Base-by-base conservation (phyloP, 1,139 yeast genomes). In the Zhuliangozyma blackwelliae region DNA sequence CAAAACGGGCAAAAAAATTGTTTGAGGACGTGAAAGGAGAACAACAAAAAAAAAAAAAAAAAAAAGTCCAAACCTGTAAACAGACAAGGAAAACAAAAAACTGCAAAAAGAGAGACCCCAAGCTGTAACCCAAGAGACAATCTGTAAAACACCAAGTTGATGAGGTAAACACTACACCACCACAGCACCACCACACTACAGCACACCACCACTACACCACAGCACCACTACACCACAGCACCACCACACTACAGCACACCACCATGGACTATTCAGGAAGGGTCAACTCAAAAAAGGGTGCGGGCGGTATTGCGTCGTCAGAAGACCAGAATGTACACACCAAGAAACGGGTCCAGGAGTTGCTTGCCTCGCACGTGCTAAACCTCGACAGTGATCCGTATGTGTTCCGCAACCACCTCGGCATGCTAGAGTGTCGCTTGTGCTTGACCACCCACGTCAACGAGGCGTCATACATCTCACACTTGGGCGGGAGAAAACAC, bases 401-500 rank as follows among this genome's bases (percentile, higher is more conserved):
- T 57, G 84, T 85, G 12, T 75, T 79, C 57, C 72, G 77, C 46
- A 86, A 84, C 54, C 88, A 82, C 50, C 59, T 81, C 16, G 96
- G 96, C 2, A 61, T 78, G 33, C 64, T 82, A 25, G 96, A 87
- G 52, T 88, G 96, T 55, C 69, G 75, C 32, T 65, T 87, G 25
- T 88, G 96, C 54, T 59, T 79, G 25, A 87, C 96, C 1, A 72
- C 84, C 0, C 96, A 87, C 57, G 67, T 73, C 22, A 76, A 79
- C 25, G 90, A 83, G 43, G 75, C 86, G n/a, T 80, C 89, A 7
- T 88, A 85, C 51, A 65, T 87, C 12, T 72, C 89, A 2, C 96
- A 88, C 51, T 71, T 89, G 4, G 84, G 87, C 33, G 96, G 95
- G 3, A 70, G 75, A 42, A 82, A 82, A 55, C 96, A 88, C 55